Evolutionary conservation across 768 basidiomycete genomes (phyloP), one percentile per base, ranked within the genome.

Genomic region (Daedalea quercina): DNA sequence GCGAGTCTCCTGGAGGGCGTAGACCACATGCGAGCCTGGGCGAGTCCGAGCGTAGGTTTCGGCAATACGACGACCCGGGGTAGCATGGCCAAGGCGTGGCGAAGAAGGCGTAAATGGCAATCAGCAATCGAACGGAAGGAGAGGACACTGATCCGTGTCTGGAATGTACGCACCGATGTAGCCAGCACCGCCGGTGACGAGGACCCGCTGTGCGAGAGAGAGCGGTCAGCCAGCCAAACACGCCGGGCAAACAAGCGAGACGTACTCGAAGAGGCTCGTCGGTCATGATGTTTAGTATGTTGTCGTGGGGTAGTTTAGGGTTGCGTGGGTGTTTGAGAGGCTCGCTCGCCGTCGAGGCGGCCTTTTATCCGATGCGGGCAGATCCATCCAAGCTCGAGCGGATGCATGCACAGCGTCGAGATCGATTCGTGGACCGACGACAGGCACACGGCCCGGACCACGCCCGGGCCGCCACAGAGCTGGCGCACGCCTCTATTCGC

Each of bases 1-100:
- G 54, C 92, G 82, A 12, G 93, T 91, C 65, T 90, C 79, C 59
- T 96, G 84, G 37, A 96, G 74, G 45, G 81, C 76, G 54, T 87
- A 90, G 58, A 97, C 84, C 66, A 97, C 86, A 71, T 99, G 96
- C 24, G 94, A 95, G 64, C 94, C 95, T 93, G 64, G 54, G 44
- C 60, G 28, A 31, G 58, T 28, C 56, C 54, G 56, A 57, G 51
- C 23, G 49, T 54, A 13, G 52, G 58, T 31, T 52, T 54, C 15
- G 37, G 19, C 37, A 15, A 40, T 24, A 57, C 57, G 11, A 31
- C 11, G 37, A 7, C 17, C 13, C 15, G 4, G 34, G 13, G 37
- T 6, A 40, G 37, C 19, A 40, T 40, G 37, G 37, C 37, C 3
- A 40, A 40, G 37, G 37, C 37, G 37, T 40, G 37, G 37, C 56